These are phyloP conservation scores for Myrmaecium sp. DNA, from an alignment of 2,329 filamentous ascomycete species.

Conservation along the genomic window DNA sequence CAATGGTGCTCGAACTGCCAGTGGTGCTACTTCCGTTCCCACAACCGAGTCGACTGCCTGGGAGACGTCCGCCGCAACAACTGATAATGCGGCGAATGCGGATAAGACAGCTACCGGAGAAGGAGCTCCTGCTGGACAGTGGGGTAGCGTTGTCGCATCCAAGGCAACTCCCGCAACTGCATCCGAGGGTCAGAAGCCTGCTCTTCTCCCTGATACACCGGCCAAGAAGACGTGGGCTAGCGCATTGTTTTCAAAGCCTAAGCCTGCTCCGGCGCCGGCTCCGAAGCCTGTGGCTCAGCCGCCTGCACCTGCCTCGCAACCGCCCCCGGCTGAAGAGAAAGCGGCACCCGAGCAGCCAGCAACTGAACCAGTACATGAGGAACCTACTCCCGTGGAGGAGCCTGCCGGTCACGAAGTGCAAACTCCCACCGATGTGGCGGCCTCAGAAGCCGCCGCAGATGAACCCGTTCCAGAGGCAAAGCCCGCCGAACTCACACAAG, in stretches of 20 bases:
- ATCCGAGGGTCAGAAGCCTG: constrained; percentile 18
- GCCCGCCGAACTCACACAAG: constrained; percentile 55
- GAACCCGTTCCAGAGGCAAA: constrained; percentile 26
- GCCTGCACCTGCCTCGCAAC: constrained; percentile 20
- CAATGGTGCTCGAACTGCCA: constrained; percentile 39
- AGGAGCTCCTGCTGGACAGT: constrained; percentile 25
- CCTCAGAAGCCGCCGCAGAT: constrained; percentile 15
- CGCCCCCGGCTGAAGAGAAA: constrained; percentile 15
- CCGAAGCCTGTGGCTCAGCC: constrained; percentile 19
- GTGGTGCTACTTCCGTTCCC: constrained; percentile 40
- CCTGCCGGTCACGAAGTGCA: constrained; percentile 7
- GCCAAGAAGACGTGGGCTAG: constrained; percentile 37
- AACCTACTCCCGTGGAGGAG: constrained; percentile 13
- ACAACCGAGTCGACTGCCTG: constrained; percentile 53
- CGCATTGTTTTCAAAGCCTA: constrained; percentile 32
- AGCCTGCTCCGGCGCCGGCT: constrained; percentile 29
- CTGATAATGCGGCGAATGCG: constrained; percentile 10
- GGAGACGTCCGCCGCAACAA: constrained; percentile 25
- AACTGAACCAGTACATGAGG: constrained; percentile 19
- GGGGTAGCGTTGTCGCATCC: constrained; percentile 20
- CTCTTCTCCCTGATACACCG: constrained; percentile 15
- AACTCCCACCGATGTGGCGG: constrained; percentile 8
- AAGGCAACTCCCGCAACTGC: constrained; percentile 13
- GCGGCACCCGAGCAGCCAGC: constrained; percentile 22
- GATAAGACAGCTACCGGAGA: constrained; percentile 11